Conservation (phyloP, 1,284 basidiomycete genomes). For the Abortiporus biennis region DNA sequence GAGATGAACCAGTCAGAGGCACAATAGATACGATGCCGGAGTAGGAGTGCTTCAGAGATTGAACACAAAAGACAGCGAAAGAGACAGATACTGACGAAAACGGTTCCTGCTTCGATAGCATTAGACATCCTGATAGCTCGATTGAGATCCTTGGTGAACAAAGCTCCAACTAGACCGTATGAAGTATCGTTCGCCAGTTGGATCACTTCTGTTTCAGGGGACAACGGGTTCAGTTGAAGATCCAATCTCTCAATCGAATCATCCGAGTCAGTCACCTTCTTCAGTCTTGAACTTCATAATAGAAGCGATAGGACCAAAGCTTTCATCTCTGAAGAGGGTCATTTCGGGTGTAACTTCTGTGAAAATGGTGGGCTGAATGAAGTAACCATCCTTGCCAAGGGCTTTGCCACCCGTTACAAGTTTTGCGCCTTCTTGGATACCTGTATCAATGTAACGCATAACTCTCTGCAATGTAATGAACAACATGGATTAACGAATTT, state of each 20-base stretch:
- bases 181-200: slow-evolving; percentile 76
- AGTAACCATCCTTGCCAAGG: slow-evolving; percentile 68
- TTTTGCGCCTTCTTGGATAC: slow-evolving; percentile 77
- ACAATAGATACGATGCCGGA: too few relatives aligned
- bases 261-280: too few relatives aligned
- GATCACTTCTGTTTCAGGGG: slow-evolving; percentile 60
- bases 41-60: too few relatives aligned
- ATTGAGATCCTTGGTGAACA: slow-evolving; percentile 78
- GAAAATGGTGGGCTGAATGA: slow-evolving; percentile 80
- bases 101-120: slow-evolving; percentile 77
- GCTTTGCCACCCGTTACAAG: slow-evolving; percentile 73
- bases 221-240: too few relatives aligned
- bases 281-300: slow-evolving; percentile 68
- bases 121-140: slow-evolving; percentile 72
- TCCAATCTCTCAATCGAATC: neutral
- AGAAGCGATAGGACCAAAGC: slow-evolving; percentile 80
- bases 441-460: slow-evolving; percentile 84
- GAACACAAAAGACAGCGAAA: too few relatives aligned
- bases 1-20: too few relatives aligned
- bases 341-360: slow-evolving; percentile 70
- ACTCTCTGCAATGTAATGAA: slow-evolving; percentile 45
- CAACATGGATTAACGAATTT: too few relatives aligned
- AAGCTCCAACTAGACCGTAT: slow-evolving; percentile 76
- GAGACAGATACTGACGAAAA: too few relatives aligned
- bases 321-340: slow-evolving; percentile 87